Evolutionary conservation across 2,329 filamentous ascomycete genomes (phyloP), one percentile per base, ranked within the genome.

Genomic region (Xylariaceae sp.): DNA sequence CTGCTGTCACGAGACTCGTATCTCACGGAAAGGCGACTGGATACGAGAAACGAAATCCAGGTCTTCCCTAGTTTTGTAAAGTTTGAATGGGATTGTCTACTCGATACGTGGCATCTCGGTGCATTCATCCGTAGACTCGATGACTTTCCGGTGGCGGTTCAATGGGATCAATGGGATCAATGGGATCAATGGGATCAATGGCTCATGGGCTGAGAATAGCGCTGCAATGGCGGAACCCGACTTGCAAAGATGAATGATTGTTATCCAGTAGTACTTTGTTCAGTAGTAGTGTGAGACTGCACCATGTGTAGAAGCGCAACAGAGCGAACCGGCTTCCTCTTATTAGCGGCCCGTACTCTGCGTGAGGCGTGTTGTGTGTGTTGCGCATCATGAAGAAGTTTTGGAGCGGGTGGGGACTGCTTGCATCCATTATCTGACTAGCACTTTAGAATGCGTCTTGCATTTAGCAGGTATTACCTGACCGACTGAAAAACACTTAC

Each of bases 1-100:
- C 47, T 41, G 46, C 30, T 42, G 42, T 44, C 28, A 44, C 26
- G 12, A 32, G 18, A 30, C 43, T 35, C 24, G 35, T 52, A 55
- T 54, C 27, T 50, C 49, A 41, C 24, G 34, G 29, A 37, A 34
- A n/a, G 26, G 8, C 31, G 36, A 15, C 40, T 27, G 31, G 16
- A 11, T 13, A 12, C 17, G 17, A 13, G n/a, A 19, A 37, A 27
- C 28, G 34, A 34, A 30, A 27, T 8, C n/a, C 38, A 23, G 17
- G 29, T 19, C 31, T 31, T 32, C 18, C 13, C 23, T 16, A 9
- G 16, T 26, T 34, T 15, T 29, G 24, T 26, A 9, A 14, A 15
- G 23, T 21, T 23, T 38, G 30, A 36, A 46, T 33, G 34, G 31
- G 28, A 11, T 27, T 31, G 33, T 36, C 39, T 34, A 45, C 34